A percentile compares a stretch with the other conserved stretches of the same genome.
These are phyloP conservation scores for Boletus reticulatus DNA, from an alignment of 768 basidiomycete genomes.

Conservation along the genomic window DNA sequence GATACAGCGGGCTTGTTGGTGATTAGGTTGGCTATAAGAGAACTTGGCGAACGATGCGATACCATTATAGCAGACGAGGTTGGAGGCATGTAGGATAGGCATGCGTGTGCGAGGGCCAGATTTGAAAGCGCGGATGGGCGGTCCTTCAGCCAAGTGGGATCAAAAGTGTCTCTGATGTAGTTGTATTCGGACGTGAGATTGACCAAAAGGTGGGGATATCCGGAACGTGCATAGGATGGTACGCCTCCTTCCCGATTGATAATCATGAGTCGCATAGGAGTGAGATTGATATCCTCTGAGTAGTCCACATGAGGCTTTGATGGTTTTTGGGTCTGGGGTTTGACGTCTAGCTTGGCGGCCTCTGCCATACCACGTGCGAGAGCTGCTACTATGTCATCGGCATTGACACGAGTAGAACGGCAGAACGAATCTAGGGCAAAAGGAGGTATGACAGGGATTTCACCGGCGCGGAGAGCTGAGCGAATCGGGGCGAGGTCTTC, in stretches of 20 bases:
- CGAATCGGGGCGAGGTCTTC: constrained; percentile 82
- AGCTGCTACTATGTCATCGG: constrained; percentile 87
- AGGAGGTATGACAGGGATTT: constrained; percentile 94
- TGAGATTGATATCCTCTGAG: constrained; percentile 71
- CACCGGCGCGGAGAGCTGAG: constrained; percentile 86
- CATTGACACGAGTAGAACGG: constrained; percentile 78
- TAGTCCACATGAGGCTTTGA: constrained; percentile 36
- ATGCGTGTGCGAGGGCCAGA: constrained; percentile 78
- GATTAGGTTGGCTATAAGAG: constrained; percentile 94
- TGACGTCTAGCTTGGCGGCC: constrained; percentile 48
- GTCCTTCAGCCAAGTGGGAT: constrained; percentile 66
- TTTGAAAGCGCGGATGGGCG: constrained; percentile 89
- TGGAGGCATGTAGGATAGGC: constrained; percentile 89
- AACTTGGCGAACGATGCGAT: constrained; percentile 93
- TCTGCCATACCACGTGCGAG: constrained; percentile 82
- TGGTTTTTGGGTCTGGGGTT: constrained; percentile 31
- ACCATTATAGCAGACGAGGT: constrained; percentile 95
- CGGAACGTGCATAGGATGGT: constrained; percentile 93
- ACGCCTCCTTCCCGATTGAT: constrained; percentile 97
- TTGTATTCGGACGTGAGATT: constrained; percentile 87
- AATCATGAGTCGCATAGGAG: constrained; percentile 94
- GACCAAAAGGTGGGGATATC: constrained; percentile 93
- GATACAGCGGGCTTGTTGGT: constrained; percentile 97
- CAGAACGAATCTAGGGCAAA: constrained; percentile 91
- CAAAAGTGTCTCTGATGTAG: constrained; percentile 85